These are phyloP conservation scores for Linum trigynum DNA, from an alignment of 345 rosid genomes.

Conservation along the genomic window DNA sequence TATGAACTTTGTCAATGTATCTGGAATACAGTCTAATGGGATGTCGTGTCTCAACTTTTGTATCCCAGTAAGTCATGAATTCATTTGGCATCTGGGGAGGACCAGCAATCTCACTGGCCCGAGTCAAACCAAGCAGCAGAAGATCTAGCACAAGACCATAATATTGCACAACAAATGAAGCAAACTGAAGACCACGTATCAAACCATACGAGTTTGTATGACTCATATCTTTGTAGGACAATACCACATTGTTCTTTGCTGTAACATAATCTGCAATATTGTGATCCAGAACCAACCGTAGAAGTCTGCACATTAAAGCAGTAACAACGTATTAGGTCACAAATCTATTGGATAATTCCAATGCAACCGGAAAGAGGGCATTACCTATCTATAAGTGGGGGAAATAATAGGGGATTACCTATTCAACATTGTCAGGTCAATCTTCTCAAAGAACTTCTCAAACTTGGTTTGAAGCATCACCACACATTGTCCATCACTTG, in stretches of 20 bases:
- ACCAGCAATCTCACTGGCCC: constrained; percentile 99
- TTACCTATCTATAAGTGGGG: too few relatives aligned
- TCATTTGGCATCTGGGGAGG: constrained; percentile 99
- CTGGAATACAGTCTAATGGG: constrained; percentile 93
- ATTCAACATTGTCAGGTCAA: constrained; percentile 96
- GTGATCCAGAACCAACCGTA: constrained; percentile 96
- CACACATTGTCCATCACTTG: constrained; percentile 98
- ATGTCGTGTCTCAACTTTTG: constrained; percentile 95
- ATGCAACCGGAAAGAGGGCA: not conserved
- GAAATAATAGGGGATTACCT: constrained; percentile 32
- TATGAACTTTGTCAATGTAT: constrained; percentile 92
- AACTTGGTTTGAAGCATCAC: constrained; percentile 99
- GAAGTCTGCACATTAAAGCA: constrained; percentile 51
- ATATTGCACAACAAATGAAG: constrained; percentile 96
- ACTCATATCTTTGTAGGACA: constrained; percentile 99
- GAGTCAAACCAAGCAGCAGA: constrained; percentile 88
- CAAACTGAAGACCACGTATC: constrained; percentile 99
- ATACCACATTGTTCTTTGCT: constrained; percentile 93
- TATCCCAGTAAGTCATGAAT: constrained; percentile 94
- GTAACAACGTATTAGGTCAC: not conserved
- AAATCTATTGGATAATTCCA: not conserved
- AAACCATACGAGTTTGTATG: constrained; percentile 98
- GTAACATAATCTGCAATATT: constrained; percentile 99
- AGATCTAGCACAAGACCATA: constrained; percentile 97
- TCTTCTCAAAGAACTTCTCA: constrained; percentile 97